Evolutionary conservation across 495 filamentous ascomycete genomes (phyloP).

Genomic region (Articulospora tetracladia): DNA sequence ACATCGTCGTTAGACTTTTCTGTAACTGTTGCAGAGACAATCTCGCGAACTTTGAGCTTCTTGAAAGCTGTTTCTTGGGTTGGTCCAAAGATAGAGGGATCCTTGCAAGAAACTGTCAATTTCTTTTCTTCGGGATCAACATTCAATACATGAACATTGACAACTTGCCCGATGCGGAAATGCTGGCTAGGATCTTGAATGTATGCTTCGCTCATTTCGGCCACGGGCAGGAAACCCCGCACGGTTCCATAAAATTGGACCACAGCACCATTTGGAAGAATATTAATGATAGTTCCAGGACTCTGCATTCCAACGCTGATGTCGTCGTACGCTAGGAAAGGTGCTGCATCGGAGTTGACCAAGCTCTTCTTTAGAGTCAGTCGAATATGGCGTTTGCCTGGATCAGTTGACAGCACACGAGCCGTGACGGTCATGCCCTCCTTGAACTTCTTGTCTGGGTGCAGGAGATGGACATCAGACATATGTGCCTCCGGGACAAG

Average conservation of each 20-base stretch:
- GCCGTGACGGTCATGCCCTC: conserved; percentile 81
- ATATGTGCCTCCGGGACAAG: conserved; percentile 85
- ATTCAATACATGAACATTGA: conserved; percentile 78
- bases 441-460: conserved; percentile 93
- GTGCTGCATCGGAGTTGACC: conserved; percentile 74
- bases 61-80: conserved; percentile 72
- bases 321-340: conserved; percentile 71
- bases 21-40: conserved; percentile 73
- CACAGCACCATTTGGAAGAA: conserved; percentile 74
- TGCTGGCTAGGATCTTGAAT: conserved; percentile 86
- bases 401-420: conserved; percentile 76
- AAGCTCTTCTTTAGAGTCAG: conserved; percentile 92
- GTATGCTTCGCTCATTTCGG: conserved; percentile 96
- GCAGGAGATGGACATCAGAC: conserved; percentile 79
- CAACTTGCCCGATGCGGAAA: conserved; percentile 84
- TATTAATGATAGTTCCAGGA: conserved; percentile 78
- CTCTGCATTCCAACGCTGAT: conserved; percentile 67
- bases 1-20: conserved; percentile 82
- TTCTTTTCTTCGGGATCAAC: conserved; percentile 66
- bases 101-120: conserved; percentile 90
- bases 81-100: conserved; percentile 69
- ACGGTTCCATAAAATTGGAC: conserved; percentile 89
- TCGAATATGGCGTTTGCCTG: conserved; percentile 72
- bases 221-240: conserved; percentile 80
- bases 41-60: conserved; percentile 61